Percentiles rank a stretch among this genome's conserved stretches.
These are phyloP conservation scores for Trapa incisa DNA, from an alignment of 345 rosid genomes.

Conservation along the genomic window DNA sequence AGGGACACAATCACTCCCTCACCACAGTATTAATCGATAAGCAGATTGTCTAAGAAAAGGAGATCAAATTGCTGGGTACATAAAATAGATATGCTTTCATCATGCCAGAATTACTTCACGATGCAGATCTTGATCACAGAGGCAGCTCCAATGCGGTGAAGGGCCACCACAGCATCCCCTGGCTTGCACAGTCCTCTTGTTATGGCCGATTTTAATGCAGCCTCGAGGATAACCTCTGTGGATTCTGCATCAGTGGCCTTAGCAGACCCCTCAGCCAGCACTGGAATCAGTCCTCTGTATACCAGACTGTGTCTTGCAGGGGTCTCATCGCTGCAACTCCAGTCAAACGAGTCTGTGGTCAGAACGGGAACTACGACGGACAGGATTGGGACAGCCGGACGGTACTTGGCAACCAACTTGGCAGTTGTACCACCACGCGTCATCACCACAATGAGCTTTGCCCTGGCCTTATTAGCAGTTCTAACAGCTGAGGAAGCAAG, in stretches of 20 bases:
- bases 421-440: constrained; percentile 18
- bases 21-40: no score
- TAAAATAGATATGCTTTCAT: neutral
- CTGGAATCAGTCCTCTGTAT: constrained; percentile 12
- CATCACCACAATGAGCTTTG: constrained; percentile 14
- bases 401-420: constrained; percentile 16
- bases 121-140: constrained; percentile 15
- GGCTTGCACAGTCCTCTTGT: constrained; percentile 9
- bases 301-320: constrained; percentile 16
- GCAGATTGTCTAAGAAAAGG: no score
- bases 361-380: constrained; percentile 14
- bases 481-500: constrained; percentile 16
- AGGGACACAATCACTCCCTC: no score
- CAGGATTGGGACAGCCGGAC: constrained; percentile 15
- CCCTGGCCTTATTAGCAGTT: constrained; percentile 15
- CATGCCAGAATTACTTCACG: constrained; percentile 5
- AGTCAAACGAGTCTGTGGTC: constrained; percentile 14
- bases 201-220: constrained; percentile 10
- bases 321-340: constrained; percentile 15
- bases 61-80: no score
- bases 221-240: constrained; percentile 13
- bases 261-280: constrained; percentile 14
- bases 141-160: constrained; percentile 13
- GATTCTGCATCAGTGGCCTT: constrained; percentile 15
- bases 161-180: constrained; percentile 14